A percentile compares a stretch with the other conserved stretches of the same genome.
Conservation (phyloP, 139 green algal species). For the Pseudopediastrum boryanum region DNA sequence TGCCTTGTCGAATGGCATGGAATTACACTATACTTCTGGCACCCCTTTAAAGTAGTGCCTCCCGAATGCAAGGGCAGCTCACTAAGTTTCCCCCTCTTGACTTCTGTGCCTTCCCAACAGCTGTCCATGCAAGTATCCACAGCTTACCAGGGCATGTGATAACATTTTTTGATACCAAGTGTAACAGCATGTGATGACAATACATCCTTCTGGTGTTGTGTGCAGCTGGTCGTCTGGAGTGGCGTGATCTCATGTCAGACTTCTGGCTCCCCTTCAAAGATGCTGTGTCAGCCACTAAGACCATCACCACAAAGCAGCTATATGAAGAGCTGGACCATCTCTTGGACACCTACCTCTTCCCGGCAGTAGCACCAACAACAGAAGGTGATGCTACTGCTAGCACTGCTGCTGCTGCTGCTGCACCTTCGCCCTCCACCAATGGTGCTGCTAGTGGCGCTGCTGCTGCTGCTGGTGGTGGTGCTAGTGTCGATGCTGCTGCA, state of each 20-base stretch:
- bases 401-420: constrained; percentile 3
- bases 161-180: not conserved
- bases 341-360: constrained; percentile 32
- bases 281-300: constrained; percentile 29
- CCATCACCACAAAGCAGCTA: constrained; percentile 57
- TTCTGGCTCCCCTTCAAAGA: constrained; percentile 76
- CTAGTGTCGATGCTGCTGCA: too few relatives aligned
- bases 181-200: not conserved
- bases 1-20: too few relatives aligned
- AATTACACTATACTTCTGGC: too few relatives aligned
- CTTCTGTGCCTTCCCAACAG: too few relatives aligned
- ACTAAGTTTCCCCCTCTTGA: too few relatives aligned
- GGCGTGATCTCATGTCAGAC: constrained; percentile 57
- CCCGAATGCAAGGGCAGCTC: too few relatives aligned
- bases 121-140: too few relatives aligned
- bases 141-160: too few relatives aligned
- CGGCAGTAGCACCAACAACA: not conserved
- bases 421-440: too few relatives aligned
- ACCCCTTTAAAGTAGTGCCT: too few relatives aligned
- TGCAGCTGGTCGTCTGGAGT: constrained; percentile 52
- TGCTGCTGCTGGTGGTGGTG: not conserved
- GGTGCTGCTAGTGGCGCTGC: too few relatives aligned
- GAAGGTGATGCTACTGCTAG: not conserved
- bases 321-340: constrained; percentile 65
- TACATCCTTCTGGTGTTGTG: constrained; percentile 12